Percentiles rank a stretch among this genome's conserved stretches.
Conservation (phyloP, 805 yeast genomes). For the Grigorovia humatica region DNA sequence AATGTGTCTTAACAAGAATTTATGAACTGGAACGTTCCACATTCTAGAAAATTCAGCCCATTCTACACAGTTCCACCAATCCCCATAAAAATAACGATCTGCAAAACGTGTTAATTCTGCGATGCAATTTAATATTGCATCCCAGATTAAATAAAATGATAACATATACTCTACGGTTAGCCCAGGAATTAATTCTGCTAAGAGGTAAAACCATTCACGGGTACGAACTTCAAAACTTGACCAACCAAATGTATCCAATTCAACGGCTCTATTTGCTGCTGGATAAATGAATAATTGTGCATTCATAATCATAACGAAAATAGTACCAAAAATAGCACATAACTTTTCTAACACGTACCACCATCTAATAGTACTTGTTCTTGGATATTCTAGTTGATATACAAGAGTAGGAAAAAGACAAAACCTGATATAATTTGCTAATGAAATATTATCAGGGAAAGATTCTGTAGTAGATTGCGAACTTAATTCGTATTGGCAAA, state of each 20-base stretch:
- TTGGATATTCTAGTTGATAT: conserved; percentile 73
- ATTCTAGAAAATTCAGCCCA: conserved; percentile 90
- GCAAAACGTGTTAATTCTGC: conserved; percentile 84
- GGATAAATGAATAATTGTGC: conserved; percentile 75
- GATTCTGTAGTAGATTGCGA: conserved; percentile 35
- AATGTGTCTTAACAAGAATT: conserved; percentile 81
- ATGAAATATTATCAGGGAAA: conserved; percentile 68
- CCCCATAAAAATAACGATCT: conserved; percentile 87
- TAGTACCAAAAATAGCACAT: conserved; percentile 78
- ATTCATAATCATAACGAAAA: conserved; percentile 67
- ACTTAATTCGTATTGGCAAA: conserved; percentile 63
- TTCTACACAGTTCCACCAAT: conserved; percentile 94
- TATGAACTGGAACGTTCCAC: conserved; percentile 94
- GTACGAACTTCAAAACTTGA: conserved; percentile 14
- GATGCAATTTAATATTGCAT: conserved; percentile 76
- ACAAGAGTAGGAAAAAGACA: conserved; percentile 86
- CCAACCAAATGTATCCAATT: conserved; percentile 33
- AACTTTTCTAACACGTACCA: conserved; percentile 56
- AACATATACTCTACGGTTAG: conserved; percentile 67
- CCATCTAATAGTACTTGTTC: conserved; percentile 63
- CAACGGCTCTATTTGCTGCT: conserved; percentile 47
- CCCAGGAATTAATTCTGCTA: conserved; percentile 69
- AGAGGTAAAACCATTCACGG: conserved; percentile 26
- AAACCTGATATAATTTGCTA: conserved; percentile 59
- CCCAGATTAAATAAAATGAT: conserved; percentile 90